Percentiles rank a stretch among this genome's conserved stretches.
phyloP scores from a whole-genome alignment of 2,329 filamentous ascomycete genomes.

The Fusarium sp. region DNA sequence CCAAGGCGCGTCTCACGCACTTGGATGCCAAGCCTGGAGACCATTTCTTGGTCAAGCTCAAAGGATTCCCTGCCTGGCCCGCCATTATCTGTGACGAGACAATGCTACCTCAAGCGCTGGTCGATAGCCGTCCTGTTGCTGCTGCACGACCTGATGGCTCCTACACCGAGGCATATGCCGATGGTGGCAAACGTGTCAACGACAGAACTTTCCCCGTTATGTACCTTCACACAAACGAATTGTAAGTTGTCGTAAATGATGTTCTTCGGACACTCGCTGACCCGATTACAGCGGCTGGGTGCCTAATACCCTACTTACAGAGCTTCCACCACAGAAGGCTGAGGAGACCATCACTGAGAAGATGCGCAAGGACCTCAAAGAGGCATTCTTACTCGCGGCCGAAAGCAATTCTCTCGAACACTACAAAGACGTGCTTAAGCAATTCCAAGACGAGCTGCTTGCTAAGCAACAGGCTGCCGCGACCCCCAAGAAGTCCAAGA shows the following conservation, averaged over 20 bases:
- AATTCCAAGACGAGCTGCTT: slow-evolving; percentile 75
- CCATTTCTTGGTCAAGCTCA: slow-evolving; percentile 92
- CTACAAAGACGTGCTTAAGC: slow-evolving; percentile 84
- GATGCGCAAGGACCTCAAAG: slow-evolving; percentile 81
- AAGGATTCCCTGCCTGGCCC: slow-evolving; percentile 95
- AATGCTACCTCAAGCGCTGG: slow-evolving; percentile 86
- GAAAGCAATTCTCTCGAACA: slow-evolving; percentile 82
- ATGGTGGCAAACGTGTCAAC: slow-evolving; percentile 86
- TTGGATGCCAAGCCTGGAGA: slow-evolving; percentile 90
- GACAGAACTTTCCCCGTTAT: slow-evolving; percentile 94
- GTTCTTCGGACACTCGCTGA: slow-evolving; percentile 5
- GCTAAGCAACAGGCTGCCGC: slow-evolving; percentile 60
- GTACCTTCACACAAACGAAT: slow-evolving; percentile 96
- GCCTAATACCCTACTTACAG: slow-evolving; percentile 83
- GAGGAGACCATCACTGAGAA: slow-evolving; percentile 78
- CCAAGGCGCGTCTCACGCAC: slow-evolving; percentile 77
- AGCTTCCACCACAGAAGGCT: slow-evolving; percentile 81
- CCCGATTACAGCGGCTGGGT: slow-evolving; percentile 82
- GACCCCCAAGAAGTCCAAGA: slow-evolving; percentile 59
- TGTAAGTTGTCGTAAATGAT: slow-evolving; percentile 73
- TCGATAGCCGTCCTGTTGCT: slow-evolving; percentile 85
- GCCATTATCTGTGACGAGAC: slow-evolving; percentile 93
- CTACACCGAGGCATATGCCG: slow-evolving; percentile 87
- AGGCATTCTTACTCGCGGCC: slow-evolving; percentile 83
- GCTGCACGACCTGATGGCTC: slow-evolving; percentile 85